These are phyloP conservation scores for Erythrobasidium hasegawianum DNA, from an alignment of 1,284 basidiomycete species.

Conservation along the genomic window DNA sequence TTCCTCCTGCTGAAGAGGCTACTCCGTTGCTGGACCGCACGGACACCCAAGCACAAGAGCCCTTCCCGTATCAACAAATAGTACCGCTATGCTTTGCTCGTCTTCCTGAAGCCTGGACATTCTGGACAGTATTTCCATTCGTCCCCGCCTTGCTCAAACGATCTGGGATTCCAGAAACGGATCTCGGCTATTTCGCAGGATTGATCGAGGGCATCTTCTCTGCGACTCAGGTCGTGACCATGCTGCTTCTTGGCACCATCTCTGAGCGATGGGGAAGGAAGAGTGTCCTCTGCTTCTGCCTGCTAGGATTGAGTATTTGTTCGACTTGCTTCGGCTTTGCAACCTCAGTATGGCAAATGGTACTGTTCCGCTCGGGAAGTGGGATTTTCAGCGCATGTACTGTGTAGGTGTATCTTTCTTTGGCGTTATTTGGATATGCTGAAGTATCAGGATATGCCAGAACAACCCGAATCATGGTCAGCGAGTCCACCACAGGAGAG, in stretches of 20 bases:
- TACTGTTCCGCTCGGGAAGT: background rate
- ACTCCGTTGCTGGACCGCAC: too few relatives aligned
- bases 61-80: background rate
- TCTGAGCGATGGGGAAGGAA: conserved; percentile 1
- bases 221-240: background rate
- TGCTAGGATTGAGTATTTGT: background rate
- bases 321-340: background rate
- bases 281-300: background rate
- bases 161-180: background rate
- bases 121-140: background rate
- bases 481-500: background rate
- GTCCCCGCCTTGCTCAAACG: background rate
- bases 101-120: background rate
- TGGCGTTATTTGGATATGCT: background rate
- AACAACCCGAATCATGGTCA: background rate
- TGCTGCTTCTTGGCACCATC: background rate
- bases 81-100: background rate
- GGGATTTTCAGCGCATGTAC: background rate
- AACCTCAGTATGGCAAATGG: background rate
- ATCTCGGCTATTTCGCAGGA: background rate
- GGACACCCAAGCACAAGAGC: too few relatives aligned
- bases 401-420: background rate
- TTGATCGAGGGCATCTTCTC: background rate
- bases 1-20: too few relatives aligned
- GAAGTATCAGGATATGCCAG: background rate